Evolutionary conservation across 2,329 filamentous ascomycete genomes (phyloP), one percentile per base, ranked within the genome.

Genomic region (Purpureocillium takamizusanense): DNA sequence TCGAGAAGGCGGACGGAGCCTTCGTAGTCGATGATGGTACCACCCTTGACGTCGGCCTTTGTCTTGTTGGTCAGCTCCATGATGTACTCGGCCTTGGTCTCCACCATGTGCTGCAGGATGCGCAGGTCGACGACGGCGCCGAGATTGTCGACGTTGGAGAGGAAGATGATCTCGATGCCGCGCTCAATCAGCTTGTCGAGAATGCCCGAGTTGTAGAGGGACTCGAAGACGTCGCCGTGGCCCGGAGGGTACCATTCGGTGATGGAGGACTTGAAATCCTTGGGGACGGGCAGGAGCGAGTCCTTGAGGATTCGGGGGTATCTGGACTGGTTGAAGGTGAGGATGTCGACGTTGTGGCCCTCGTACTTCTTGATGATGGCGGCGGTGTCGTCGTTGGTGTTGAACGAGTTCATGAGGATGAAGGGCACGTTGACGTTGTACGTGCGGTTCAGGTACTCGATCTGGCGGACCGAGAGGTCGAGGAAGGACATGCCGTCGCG

Each of bases 331-430:
- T 98, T 98, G 82, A 98, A 98, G 62, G 92, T 97, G 63, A 97
- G 76, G 64, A 98, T 97, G 62, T 98, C 92, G 59, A 98, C 94
- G 64, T 95, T 95, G 79, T 98, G 92, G 48, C 92, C 92, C 73
- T 98, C 90, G 70, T 97, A 98, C 76, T 98, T 98, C 81, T 98
- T 98, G 75, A 98, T 98, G 69, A 98, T 98, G 67, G 87, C 88
- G 46, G 89, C 88, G 37, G 92, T 98, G 61, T 98, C 92, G 56
- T 90, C 80, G 64, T 98, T 89, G 62, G 92, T 98, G 79, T 98
- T 98, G 85, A 98, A 98, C 40, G 92, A 97, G 82, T 98, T 98
- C 92, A 98, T 98, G 54, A 98, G 82, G 51, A 98, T 81, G 67
- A 98, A 95, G 35, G 92, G 92, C 27, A 98, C 92, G 62, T 95